Percentiles rank a stretch among this genome's conserved stretches.
These are phyloP conservation scores for Inonotus obliquus DNA, from an alignment of 1,284 basidiomycete genomes.

Conservation along the genomic window DNA sequence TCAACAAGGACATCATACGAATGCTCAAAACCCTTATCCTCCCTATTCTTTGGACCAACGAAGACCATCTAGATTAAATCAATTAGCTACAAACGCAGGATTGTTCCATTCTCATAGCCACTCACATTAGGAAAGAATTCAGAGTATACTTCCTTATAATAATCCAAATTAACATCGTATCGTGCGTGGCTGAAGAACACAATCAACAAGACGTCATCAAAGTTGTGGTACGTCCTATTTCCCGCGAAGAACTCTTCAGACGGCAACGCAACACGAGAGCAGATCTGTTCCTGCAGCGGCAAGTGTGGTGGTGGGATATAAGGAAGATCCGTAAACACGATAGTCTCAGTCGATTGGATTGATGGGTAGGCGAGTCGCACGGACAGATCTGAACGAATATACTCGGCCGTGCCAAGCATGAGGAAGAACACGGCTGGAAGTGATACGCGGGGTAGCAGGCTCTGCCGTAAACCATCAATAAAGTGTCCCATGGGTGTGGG, in stretches of 20 bases:
- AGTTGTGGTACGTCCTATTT: conserved; percentile 30
- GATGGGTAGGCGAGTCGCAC: neutral
- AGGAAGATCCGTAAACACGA: conserved; percentile 5
- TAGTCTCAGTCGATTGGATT: neutral
- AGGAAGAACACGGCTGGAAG: neutral
- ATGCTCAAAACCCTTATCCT: conserved; percentile 43
- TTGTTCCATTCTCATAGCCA: neutral
- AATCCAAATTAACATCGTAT: conserved; percentile 43
- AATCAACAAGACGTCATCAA: conserved; percentile 40
- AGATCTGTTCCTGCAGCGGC: conserved; percentile 13
- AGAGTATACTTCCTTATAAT: conserved; percentile 40
- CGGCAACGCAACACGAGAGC: conserved; percentile 25
- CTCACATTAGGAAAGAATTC: conserved; percentile 48
- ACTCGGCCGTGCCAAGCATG: neutral
- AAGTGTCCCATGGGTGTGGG: neutral
- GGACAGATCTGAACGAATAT: neutral
- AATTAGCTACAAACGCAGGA: neutral
- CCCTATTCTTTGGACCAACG: conserved; percentile 42
- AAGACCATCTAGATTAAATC: conserved; percentile 38
- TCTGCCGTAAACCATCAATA: neutral
- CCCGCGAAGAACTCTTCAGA: conserved; percentile 14
- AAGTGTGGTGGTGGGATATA: conserved; percentile 8
- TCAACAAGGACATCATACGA: conserved; percentile 48
- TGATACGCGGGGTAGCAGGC: neutral
- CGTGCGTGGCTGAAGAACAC: conserved; percentile 49